Percentiles rank a stretch among this genome's conserved stretches.
Conservation (phyloP, 345 rosid species). For the Iberis pinnata region DNA sequence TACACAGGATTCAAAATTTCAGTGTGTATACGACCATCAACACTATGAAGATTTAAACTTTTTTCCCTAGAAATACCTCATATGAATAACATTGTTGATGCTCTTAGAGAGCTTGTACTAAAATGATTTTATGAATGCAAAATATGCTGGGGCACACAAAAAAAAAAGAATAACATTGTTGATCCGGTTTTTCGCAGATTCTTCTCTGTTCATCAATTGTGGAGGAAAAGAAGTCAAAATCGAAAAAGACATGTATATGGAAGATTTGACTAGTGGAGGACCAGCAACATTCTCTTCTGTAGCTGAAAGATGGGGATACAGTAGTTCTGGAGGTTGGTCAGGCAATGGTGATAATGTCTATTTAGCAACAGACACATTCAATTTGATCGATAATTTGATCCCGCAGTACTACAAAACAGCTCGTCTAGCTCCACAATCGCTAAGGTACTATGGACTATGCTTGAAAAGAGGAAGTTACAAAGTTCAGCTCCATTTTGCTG, state of each 20-base stretch:
- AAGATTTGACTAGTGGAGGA: slow-evolving; percentile 38
- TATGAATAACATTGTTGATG: neutral
- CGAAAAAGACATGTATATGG: slow-evolving; percentile 38
- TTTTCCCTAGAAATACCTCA: no score
- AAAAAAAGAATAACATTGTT: no score
- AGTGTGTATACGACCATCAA: no score
- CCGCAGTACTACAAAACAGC: slow-evolving; percentile 46
- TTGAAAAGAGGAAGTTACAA: slow-evolving; percentile 51
- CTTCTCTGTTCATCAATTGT: slow-evolving; percentile 69
- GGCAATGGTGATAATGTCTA: neutral
- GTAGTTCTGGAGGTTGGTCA: slow-evolving; percentile 58
- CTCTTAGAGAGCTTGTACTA: no score
- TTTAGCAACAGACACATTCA: slow-evolving; percentile 27
- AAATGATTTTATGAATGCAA: no score
- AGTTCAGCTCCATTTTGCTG: slow-evolving; percentile 77
- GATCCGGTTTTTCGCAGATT: slow-evolving; percentile 34
- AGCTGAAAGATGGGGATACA: slow-evolving; percentile 54
- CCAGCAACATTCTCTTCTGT: slow-evolving; percentile 32
- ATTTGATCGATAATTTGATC: slow-evolving; percentile 28
- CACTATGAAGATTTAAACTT: no score
- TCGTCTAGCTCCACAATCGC: slow-evolving; percentile 63
- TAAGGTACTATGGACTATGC: slow-evolving; percentile 77
- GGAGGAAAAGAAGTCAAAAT: slow-evolving; percentile 38
- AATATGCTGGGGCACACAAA: no score
- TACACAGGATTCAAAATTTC: no score